phyloP scores from a whole-genome alignment of 441 rosid genomes.

The Mallotus repandus region DNA sequence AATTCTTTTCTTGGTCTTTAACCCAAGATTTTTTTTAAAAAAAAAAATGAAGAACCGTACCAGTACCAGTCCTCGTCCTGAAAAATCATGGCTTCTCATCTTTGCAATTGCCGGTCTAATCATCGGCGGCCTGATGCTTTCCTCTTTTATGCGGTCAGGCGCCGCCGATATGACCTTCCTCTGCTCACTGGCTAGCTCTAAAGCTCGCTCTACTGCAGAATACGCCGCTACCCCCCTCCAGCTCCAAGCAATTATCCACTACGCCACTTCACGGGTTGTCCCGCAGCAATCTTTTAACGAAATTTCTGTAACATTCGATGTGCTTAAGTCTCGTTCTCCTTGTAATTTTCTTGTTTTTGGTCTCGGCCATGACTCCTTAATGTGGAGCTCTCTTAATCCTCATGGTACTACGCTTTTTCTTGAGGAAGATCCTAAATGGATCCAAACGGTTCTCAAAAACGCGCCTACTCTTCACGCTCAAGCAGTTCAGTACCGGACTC shows the following conservation, averaged over 20 bases:
- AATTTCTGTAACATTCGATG: constrained; percentile 61
- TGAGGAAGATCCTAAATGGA: constrained; percentile 87
- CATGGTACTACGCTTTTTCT: constrained; percentile 72
- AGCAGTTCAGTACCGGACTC: constrained; percentile 69
- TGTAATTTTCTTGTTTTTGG: constrained; percentile 90
- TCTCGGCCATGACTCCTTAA: constrained; percentile 80
- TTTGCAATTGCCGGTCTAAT: constrained; percentile 45
- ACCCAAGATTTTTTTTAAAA: neutral
- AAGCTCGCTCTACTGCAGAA: constrained; percentile 28
- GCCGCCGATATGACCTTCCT: constrained; percentile 35
- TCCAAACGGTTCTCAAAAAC: constrained; percentile 44
- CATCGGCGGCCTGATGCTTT: constrained; percentile 43
- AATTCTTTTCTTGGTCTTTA: too few species aligned
- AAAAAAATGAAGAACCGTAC: constrained; percentile 28
- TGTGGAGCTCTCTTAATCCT: constrained; percentile 86
- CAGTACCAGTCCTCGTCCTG: constrained; percentile 28
- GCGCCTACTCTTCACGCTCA: constrained; percentile 54
- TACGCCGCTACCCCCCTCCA: constrained; percentile 55
- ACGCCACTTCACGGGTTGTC: constrained; percentile 66
- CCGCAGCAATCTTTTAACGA: constrained; percentile 64
- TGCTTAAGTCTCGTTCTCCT: constrained; percentile 53
- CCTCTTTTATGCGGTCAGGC: constrained; percentile 38
- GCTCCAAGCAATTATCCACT: constrained; percentile 79
- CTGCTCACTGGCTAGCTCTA: constrained; percentile 44
- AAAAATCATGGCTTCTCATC: constrained; percentile 38